Conservation (phyloP, 2,329 filamentous ascomycete genomes). For the Fusarium sp. region DNA sequence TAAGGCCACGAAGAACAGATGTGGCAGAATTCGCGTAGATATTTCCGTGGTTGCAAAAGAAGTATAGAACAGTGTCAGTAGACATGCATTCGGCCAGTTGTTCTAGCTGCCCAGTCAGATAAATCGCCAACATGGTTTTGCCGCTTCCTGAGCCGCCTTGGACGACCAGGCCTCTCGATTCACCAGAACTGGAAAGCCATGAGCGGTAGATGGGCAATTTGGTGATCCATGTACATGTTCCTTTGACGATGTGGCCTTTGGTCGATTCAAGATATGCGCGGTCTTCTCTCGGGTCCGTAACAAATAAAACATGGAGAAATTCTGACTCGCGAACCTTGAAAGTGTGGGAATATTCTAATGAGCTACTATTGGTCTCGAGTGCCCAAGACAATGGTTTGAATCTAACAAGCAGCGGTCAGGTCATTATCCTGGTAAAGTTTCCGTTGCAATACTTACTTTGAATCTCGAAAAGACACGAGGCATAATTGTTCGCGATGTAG, state of each 20-base stretch:
- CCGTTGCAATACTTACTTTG: neutral
- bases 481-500: conserved; percentile 10
- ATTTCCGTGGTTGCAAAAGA: conserved; percentile 24
- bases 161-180: neutral
- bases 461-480: neutral
- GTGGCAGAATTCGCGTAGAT: conserved; percentile 11
- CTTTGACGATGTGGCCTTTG: neutral
- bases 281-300: conserved; percentile 16
- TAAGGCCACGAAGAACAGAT: conserved; percentile 10
- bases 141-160: conserved; percentile 11
- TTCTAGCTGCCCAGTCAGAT: conserved; percentile 17
- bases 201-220: neutral
- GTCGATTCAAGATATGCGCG: neutral
- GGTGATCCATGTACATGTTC: conserved; percentile 9
- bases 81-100: neutral
- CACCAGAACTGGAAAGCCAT: neutral
- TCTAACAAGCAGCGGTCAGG: neutral
- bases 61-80: conserved; percentile 13
- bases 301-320: conserved; percentile 1
- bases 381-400: neutral
- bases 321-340: neutral
- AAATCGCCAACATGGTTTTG: conserved; percentile 22
- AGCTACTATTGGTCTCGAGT: too few species aligned
- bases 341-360: neutral
- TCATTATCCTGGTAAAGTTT: rapidly evolving